Evolutionary conservation across 331 rosid genomes (phyloP).

Genomic region (Arachis monticola): DNA sequence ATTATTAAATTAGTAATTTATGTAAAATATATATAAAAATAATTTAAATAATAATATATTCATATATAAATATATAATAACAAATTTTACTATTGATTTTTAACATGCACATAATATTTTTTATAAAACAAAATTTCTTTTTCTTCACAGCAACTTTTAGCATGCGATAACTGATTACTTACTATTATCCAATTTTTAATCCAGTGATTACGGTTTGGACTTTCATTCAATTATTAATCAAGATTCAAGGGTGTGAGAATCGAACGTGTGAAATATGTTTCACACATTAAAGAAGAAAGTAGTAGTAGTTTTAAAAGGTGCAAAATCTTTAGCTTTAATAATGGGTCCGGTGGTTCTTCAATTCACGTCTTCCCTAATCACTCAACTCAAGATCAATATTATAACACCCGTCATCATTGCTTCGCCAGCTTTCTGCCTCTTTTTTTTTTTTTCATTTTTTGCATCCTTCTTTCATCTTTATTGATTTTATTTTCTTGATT

Average conservation of each 20-base stretch:
- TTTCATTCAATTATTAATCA: not conserved
- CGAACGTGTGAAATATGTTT: slow-evolving; percentile 16
- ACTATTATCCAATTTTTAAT: not conserved
- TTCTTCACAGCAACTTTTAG: no score
- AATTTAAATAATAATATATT: no score
- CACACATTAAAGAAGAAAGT: not conserved
- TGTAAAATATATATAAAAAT: no score
- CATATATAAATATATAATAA: no score
- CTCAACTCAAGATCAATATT: not conserved
- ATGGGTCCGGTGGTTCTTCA: not conserved
- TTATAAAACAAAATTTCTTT: no score
- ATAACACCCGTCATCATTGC: not conserved
- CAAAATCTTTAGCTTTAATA: not conserved
- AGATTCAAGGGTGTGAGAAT: not conserved
- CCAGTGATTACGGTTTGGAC: not conserved
- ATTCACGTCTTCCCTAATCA: not conserved
- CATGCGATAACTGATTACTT: not conserved
- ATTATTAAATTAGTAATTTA: no score
- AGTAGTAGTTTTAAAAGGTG: not conserved
- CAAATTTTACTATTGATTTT: no score
- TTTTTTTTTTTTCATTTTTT: not conserved
- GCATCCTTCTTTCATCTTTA: not conserved
- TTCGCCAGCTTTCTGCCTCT: not conserved
- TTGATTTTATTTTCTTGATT: not conserved
- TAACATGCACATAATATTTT: no score